Evolutionary conservation across 768 basidiomycete genomes (phyloP), one percentile per base, ranked within the genome.

Genomic region (Chalciporus chontae): DNA sequence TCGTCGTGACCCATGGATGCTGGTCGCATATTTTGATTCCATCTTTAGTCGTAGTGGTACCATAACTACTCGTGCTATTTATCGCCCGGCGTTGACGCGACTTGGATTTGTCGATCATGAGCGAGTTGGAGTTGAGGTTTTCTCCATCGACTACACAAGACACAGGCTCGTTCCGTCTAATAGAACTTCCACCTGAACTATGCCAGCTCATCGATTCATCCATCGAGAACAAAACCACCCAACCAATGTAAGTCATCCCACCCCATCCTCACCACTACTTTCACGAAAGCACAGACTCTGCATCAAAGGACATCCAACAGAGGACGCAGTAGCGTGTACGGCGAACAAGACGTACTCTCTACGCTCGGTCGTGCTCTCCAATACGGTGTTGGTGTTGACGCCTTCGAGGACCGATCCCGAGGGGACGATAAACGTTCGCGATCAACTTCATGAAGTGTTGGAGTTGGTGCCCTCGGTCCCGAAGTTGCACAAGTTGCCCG

Each of bases 241-340:
- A 69, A 62, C 71, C 72, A 42, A 49, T 59, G 67, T 57, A 45
- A 49, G 57, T 49, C 5, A 8, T 10, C 18, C 40, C 11, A 1
- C 31, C n/a, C 4, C 31, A 21, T 26, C 26, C 26, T 26, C 26
- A 26, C 26, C 26, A 1, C 26, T 8, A 26, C 21, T 26, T 26
- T 26, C 26, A 26, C 26, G 26, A 26, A 26, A 26, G 26, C 26
- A 8, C 26, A 26, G 26, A 37, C 66, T 93, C 46, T 76, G 77
- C 23, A 85, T 98, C 69, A 94, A 93, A 66, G 95, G 94, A 7
- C 73, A 83, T 39, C 67, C 80, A 2, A 76, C 77, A 24, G 94
- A 97, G 57, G 87, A 94, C 58, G 95, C 94, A 0, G 93, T 96
- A 0, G 71, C 95, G 8, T 97, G 95, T 66, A 95, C 94, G 0